These are phyloP conservation scores for Nannochloris sp. DNA, from an alignment of 139 green algal species.

Conservation along the genomic window DNA sequence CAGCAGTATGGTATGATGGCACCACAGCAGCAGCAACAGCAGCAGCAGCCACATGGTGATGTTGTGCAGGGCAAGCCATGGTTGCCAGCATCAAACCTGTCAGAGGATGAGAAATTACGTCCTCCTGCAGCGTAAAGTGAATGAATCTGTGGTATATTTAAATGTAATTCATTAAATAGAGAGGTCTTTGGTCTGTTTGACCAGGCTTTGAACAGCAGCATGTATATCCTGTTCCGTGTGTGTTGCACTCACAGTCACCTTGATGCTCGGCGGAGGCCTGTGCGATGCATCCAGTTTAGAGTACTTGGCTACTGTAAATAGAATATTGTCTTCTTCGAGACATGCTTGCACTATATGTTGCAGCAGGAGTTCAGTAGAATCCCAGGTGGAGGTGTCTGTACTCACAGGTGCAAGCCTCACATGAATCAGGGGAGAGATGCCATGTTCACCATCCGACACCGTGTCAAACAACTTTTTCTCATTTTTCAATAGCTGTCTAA, in stretches of 20 bases:
- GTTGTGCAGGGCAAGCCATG: conserved; percentile 10
- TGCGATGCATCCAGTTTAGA: conserved; percentile 37
- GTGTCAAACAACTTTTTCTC: conserved; percentile 39
- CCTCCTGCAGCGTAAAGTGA: conserved; percentile 18
- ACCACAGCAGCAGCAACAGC: background rate
- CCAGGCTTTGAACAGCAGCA: conserved; percentile 32
- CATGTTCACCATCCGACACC: conserved; percentile 11
- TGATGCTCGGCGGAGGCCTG: conserved; percentile 30
- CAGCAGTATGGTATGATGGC: background rate
- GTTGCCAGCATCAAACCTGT: conserved; percentile 22
- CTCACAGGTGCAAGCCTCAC: conserved; percentile 32
- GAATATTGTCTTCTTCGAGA: conserved; percentile 27
- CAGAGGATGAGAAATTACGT: conserved; percentile 26
- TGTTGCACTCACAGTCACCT: conserved; percentile 37
- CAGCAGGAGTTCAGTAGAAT: conserved; percentile 10
- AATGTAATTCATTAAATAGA: background rate
- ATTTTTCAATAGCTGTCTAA: conserved; percentile 33
- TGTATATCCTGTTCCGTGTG: conserved; percentile 38
- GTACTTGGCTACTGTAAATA: conserved; percentile 43
- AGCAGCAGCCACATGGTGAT: background rate
- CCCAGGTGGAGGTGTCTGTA: background rate
- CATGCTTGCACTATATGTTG: conserved; percentile 26
- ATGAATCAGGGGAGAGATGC: conserved; percentile 49
- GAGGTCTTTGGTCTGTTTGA: background rate
- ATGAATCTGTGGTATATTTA: background rate